Percentiles rank a stretch among this genome's conserved stretches.
Evolutionary conservation across 306 rosid species (phyloP).

Genomic region (Vigna trinervia): DNA sequence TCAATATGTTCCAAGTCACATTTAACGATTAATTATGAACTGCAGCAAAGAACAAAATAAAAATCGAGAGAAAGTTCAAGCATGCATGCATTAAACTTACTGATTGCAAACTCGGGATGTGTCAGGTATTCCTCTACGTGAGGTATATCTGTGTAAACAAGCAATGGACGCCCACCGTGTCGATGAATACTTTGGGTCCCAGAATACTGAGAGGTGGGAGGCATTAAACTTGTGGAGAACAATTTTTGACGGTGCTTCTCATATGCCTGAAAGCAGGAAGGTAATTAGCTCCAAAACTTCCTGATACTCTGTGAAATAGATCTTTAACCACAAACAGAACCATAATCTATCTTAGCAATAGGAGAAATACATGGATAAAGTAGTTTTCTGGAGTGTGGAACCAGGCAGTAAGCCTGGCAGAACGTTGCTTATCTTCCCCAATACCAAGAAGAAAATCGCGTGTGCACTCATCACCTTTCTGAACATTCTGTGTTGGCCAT

Average conservation of each 20-base stretch:
- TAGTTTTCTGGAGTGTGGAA: slow-evolving; percentile 84
- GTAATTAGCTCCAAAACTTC: slow-evolving; percentile 40
- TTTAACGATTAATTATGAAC: slow-evolving; percentile 2
- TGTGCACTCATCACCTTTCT: slow-evolving; percentile 79
- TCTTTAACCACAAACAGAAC: slow-evolving; percentile 34
- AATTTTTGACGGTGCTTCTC: slow-evolving; percentile 63
- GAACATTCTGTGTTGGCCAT: slow-evolving; percentile 78
- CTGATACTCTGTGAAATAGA: not conserved
- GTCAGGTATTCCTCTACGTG: slow-evolving; percentile 86
- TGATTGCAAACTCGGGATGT: slow-evolving; percentile 70
- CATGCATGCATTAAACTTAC: slow-evolving; percentile 58
- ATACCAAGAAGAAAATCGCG: slow-evolving; percentile 89
- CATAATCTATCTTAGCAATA: slow-evolving; percentile 33
- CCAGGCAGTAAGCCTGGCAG: slow-evolving; percentile 96
- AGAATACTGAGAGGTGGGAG: slow-evolving; percentile 41
- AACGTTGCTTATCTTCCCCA: slow-evolving; percentile 91
- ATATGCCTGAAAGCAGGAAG: slow-evolving; percentile 64
- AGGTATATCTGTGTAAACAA: slow-evolving; percentile 86
- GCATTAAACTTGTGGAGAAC: slow-evolving; percentile 46
- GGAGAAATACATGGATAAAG: slow-evolving; percentile 69
- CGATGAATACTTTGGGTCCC: slow-evolving; percentile 47
- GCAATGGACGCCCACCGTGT: slow-evolving; percentile 54
- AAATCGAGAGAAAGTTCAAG: slow-evolving; percentile 22
- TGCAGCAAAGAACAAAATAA: not conserved
- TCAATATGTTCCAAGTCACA: slow-evolving; percentile 17